These are phyloP conservation scores for Plicaturopsis crispa DNA, from an alignment of 768 basidiomycete genomes.

Conservation along the genomic window DNA sequence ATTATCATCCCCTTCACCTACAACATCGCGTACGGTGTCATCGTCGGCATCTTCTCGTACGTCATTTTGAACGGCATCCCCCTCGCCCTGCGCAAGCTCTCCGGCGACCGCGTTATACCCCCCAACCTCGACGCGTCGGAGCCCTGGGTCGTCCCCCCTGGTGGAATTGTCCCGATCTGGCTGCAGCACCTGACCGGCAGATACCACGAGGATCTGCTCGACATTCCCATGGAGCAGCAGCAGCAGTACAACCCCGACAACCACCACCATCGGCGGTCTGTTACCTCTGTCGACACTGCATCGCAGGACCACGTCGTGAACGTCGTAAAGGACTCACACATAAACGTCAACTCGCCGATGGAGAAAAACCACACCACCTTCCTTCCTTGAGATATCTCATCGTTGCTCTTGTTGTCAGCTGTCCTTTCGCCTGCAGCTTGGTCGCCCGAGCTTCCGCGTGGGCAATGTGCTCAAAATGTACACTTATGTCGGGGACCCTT, in stretches of 20 bases:
- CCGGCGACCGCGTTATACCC: slow-evolving; percentile 56
- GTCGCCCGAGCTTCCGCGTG: too few relatives aligned
- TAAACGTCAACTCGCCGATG: too few relatives aligned
- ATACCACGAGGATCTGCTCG: background rate
- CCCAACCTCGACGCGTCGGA: slow-evolving; percentile 59
- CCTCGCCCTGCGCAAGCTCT: slow-evolving; percentile 43
- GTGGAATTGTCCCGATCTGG: slow-evolving; percentile 62
- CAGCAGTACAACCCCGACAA: slow-evolving; percentile 24
- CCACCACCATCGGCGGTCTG: slow-evolving; percentile 21
- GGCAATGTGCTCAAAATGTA: too few relatives aligned
- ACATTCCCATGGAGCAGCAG: slow-evolving; percentile 11
- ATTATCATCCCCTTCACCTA: slow-evolving; percentile 73
- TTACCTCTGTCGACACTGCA: slow-evolving; percentile 22
- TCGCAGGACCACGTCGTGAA: slow-evolving; percentile 18
- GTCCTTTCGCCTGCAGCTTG: background rate
- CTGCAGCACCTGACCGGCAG: slow-evolving; percentile 28
- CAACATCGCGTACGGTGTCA: slow-evolving; percentile 88
- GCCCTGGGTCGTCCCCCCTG: slow-evolving; percentile 65
- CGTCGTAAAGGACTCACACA: slow-evolving; percentile 13
- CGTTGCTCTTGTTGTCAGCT: background rate
- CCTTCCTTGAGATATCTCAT: background rate
- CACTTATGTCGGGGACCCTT: too few relatives aligned
- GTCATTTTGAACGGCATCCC: slow-evolving; percentile 68
- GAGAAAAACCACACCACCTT: slow-evolving; percentile 3
- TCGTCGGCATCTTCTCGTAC: slow-evolving; percentile 69